Evolutionary conservation across 257 asterid species (phyloP).

Genomic region (Petunia secreta): DNA sequence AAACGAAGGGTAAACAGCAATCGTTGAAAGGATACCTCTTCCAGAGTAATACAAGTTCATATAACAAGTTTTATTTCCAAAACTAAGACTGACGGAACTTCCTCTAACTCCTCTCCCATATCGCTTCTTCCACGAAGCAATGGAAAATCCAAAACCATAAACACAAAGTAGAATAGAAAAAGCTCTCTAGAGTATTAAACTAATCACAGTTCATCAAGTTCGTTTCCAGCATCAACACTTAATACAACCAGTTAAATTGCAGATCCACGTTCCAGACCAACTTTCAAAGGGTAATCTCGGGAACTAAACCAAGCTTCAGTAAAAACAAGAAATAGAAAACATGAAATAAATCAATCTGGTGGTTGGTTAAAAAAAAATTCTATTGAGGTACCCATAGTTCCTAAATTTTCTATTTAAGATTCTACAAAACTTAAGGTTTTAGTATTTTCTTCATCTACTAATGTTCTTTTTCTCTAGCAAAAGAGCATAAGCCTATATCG

Average conservation of each 20-base stretch:
- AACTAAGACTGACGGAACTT: constrained; percentile 1
- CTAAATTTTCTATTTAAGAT: not conserved
- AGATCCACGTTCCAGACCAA: not conserved
- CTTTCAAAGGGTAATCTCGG: not conserved
- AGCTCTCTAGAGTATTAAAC: constrained; percentile 10
- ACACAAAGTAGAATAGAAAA: not conserved
- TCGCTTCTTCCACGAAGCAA: not conserved
- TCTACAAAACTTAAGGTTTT: not conserved
- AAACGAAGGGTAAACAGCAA: constrained; percentile 15
- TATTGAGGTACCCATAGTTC: not conserved
- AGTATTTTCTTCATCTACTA: constrained; percentile 2
- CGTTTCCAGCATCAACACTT: not conserved
- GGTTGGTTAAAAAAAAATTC: not conserved
- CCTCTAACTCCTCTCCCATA: not conserved
- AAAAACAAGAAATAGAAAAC: constrained; percentile 3
- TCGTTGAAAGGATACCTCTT: not conserved
- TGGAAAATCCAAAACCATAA: not conserved
- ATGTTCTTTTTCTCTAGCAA: not conserved
- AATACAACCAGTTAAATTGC: not conserved
- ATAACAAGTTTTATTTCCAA: not conserved
- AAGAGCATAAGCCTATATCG: not conserved
- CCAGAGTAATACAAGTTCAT: not conserved
- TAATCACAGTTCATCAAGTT: constrained; percentile 10
- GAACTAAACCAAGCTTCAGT: not conserved
- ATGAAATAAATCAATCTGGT: not conserved